Conservation (phyloP, 345 rosid species). For the Excoecaria cochinchinensis region DNA sequence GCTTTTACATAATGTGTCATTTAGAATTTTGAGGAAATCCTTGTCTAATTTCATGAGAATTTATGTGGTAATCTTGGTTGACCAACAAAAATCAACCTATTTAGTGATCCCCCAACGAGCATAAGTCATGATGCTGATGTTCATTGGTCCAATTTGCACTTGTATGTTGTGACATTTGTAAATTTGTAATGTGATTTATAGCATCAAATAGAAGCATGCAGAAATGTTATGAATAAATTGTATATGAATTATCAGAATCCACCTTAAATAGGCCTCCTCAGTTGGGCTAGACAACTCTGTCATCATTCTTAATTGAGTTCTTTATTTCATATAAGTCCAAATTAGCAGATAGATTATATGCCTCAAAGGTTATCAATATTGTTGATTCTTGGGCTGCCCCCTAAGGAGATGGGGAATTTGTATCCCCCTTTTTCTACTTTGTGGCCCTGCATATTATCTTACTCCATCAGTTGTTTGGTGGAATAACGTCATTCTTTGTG, state of each 20-base stretch:
- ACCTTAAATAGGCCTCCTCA: neutral
- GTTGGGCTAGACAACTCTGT: neutral
- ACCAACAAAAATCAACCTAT: neutral
- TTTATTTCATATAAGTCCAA: neutral
- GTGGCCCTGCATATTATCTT: neutral
- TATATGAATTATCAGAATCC: neutral
- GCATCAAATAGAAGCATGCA: neutral
- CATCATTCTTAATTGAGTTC: neutral
- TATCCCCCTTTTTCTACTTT: neutral
- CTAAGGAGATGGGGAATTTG: no score
- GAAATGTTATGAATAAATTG: neutral
- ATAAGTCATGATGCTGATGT: neutral
- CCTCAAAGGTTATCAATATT: no score
- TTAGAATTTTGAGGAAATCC: neutral
- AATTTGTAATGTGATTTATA: neutral
- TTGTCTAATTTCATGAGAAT: neutral
- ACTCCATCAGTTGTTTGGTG: neutral
- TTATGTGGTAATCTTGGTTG: neutral
- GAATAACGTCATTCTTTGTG: neutral
- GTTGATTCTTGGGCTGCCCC: no score
- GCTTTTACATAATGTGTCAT: conserved; percentile 13
- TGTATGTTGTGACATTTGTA: neutral
- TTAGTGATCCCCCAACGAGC: neutral
- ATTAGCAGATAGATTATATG: neutral
- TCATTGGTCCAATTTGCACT: neutral